phyloP scores from a whole-genome alignment of 371 early-diverging fungal genomes.

The Phascolomyces articulosus region DNA sequence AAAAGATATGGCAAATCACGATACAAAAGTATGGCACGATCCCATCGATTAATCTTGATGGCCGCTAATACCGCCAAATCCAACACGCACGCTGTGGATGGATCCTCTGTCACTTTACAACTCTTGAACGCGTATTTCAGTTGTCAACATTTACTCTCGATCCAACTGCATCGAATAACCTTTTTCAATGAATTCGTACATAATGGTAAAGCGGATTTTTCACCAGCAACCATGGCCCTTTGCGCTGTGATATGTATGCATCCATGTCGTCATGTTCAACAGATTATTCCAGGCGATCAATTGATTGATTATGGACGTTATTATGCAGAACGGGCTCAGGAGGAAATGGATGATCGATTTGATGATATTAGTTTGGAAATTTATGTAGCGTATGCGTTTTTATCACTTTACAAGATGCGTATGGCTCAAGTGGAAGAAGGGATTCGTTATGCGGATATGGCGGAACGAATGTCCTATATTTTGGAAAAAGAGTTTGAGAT shows the following conservation, averaged over 20 bases:
- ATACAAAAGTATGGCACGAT: constrained; percentile 22
- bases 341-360: constrained; percentile 32
- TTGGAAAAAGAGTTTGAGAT: constrained; percentile 16
- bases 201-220: not conserved
- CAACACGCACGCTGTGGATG: not conserved
- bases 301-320: constrained; percentile 24
- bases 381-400: constrained; percentile 20
- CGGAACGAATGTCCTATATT: constrained; percentile 28
- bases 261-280: constrained; percentile 28
- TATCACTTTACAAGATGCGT: constrained; percentile 30
- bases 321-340: constrained; percentile 36
- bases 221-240: constrained; percentile 34
- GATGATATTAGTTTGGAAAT: constrained; percentile 38
- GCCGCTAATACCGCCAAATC: not conserved
- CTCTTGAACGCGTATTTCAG: constrained; percentile 27
- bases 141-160: constrained; percentile 30
- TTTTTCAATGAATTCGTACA: constrained; percentile 26
- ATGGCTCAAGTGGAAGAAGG: constrained; percentile 12
- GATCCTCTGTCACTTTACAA: constrained; percentile 12
- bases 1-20: constrained; percentile 35
- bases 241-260: constrained; percentile 29
- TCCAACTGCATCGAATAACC: constrained; percentile 24
- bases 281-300: constrained; percentile 16
- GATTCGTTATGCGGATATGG: constrained; percentile 22
- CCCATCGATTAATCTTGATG: constrained; percentile 13